A percentile compares a stretch with the other conserved stretches of the same genome.
These are phyloP conservation scores for Neurospora sp. DNA, from an alignment of 495 filamentous ascomycete genomes.

Conservation along the genomic window DNA sequence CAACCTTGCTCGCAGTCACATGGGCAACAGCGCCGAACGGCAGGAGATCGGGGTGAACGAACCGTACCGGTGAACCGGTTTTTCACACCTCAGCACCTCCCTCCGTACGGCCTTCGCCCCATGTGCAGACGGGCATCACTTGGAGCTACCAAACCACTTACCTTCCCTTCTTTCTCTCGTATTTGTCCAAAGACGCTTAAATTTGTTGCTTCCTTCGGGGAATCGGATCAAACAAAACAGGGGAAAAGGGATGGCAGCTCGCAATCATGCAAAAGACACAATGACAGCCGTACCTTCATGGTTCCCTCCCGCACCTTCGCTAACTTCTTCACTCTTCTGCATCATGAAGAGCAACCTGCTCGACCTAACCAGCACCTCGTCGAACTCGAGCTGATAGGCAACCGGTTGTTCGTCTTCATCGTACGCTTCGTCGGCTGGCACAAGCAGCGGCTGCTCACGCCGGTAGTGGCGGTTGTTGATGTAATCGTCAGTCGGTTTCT, in stretches of 20 bases:
- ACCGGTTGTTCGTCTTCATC: slow-evolving; percentile 33
- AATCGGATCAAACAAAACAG: background rate
- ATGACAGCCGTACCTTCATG: background rate
- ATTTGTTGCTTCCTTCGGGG: background rate
- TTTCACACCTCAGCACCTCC: background rate
- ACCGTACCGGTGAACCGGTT: background rate
- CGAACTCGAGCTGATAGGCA: slow-evolving; percentile 49
- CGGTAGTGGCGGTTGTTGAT: slow-evolving; percentile 4
- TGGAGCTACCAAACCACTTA: background rate
- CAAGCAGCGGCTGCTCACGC: slow-evolving; percentile 31
- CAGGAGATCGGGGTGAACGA: background rate
- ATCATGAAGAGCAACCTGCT: slow-evolving; percentile 46
- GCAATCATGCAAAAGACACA: background rate
- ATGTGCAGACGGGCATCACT: background rate
- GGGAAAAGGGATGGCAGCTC: background rate
- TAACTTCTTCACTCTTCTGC: slow-evolving; percentile 38
- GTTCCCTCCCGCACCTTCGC: slow-evolving; percentile 28
- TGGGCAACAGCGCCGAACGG: background rate
- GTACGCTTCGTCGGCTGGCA: slow-evolving; percentile 37
- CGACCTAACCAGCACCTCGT: slow-evolving; percentile 55
- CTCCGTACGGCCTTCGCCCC: background rate
- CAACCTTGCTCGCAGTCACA: background rate
- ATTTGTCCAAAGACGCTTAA: background rate
- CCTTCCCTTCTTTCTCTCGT: background rate
- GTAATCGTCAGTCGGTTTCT: slow-evolving; percentile 6